Evolutionary conservation across 805 yeast genomes (phyloP).

Genomic region (Zygoascus ofunaensis): DNA sequence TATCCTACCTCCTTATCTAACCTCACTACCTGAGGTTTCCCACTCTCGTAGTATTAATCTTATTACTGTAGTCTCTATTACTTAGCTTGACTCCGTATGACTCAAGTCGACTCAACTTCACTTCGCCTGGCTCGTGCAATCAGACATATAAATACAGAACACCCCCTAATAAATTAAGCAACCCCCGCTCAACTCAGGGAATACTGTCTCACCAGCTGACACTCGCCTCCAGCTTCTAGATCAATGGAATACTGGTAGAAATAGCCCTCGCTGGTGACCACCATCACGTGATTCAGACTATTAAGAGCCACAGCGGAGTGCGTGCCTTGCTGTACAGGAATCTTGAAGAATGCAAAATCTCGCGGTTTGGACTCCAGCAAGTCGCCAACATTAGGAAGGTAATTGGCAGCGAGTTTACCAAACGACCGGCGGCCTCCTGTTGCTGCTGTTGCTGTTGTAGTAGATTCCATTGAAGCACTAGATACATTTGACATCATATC

Average conservation of each 20-base stretch:
- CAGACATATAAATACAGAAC: too few relatives aligned
- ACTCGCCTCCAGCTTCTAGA: constrained; percentile 88
- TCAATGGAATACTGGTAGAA: constrained; percentile 75
- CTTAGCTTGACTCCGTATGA: not conserved
- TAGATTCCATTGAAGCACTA: not conserved
- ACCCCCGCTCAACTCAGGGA: not conserved
- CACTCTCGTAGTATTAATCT: too few relatives aligned
- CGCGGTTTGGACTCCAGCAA: constrained; percentile 75
- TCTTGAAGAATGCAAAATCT: constrained; percentile 81
- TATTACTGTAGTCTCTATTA: too few relatives aligned
- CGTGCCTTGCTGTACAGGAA: constrained; percentile 36
- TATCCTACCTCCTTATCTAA: too few relatives aligned
- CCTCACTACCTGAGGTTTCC: too few relatives aligned
- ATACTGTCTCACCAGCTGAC: constrained; percentile 67
- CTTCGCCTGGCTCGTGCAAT: too few relatives aligned
- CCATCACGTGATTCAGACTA: constrained; percentile 39
- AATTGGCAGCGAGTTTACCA: constrained; percentile 47
- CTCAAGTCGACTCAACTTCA: not conserved
- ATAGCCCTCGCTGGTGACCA: constrained; percentile 73
- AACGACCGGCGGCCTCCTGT: not conserved
- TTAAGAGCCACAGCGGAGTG: constrained; percentile 30
- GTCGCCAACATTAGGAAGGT: constrained; percentile 71
- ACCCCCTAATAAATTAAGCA: too few relatives aligned
- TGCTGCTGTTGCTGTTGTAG: not conserved
- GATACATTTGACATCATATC: too few relatives aligned